These are phyloP conservation scores for Kwoniella shivajii DNA, from an alignment of 1,284 basidiomycete species.

Conservation along the genomic window DNA sequence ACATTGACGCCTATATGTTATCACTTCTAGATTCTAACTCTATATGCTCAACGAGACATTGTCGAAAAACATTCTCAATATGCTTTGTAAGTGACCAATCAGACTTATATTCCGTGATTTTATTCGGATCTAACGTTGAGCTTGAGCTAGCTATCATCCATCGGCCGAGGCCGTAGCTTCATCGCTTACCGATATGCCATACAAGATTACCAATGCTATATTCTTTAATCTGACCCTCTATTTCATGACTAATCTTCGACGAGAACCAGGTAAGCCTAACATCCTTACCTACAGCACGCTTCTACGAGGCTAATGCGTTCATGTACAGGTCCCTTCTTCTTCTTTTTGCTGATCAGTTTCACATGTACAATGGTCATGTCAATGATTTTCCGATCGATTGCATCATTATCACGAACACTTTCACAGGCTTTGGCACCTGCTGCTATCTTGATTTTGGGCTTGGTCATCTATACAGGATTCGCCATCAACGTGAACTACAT, in stretches of 20 bases:
- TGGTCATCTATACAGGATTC: slow-evolving; percentile 59
- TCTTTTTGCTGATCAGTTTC: slow-evolving; percentile 37
- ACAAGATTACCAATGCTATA: slow-evolving; percentile 54
- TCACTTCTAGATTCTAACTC: slow-evolving; percentile 50
- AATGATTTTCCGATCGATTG: slow-evolving; percentile 59
- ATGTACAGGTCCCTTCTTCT: slow-evolving; percentile 31
- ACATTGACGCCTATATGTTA: no score
- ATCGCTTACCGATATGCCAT: slow-evolving; percentile 57
- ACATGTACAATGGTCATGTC: slow-evolving; percentile 55
- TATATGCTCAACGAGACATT: slow-evolving; percentile 57
- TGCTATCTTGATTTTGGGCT: slow-evolving; percentile 55
- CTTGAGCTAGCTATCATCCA: slow-evolving; percentile 52
- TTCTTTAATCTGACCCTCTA: slow-evolving; percentile 53
- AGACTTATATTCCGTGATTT: background rate
- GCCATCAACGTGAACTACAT: slow-evolving; percentile 53
- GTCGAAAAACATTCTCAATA: slow-evolving; percentile 56
- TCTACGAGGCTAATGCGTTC: background rate
- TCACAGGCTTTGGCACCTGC: slow-evolving; percentile 47
- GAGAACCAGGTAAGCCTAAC: slow-evolving; percentile 36
- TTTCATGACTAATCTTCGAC: slow-evolving; percentile 56
- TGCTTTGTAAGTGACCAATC: slow-evolving; percentile 50
- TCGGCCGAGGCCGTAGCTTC: slow-evolving; percentile 56
- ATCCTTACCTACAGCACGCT: no score
- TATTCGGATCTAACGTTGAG: background rate
- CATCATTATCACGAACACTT: slow-evolving; percentile 54